These are phyloP conservation scores for Eutrema salsugineum DNA, from an alignment of 441 rosid genomes.

Conservation along the genomic window DNA sequence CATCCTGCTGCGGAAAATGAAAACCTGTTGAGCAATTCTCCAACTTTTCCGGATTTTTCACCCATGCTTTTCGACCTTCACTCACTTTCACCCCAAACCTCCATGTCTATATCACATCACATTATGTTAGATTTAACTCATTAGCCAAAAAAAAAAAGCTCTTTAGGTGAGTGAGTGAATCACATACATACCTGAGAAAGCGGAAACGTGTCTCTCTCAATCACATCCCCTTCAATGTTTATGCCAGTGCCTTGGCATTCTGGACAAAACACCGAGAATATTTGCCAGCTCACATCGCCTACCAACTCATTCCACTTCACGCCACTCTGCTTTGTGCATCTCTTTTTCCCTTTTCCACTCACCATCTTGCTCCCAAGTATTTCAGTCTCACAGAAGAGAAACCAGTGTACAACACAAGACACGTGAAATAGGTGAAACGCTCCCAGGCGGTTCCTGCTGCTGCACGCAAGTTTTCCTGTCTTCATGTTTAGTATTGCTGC, in stretches of 20 bases:
- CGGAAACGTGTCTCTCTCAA: conserved; percentile 60
- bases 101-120: conserved; percentile 61
- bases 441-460: conserved; percentile 79
- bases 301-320: conserved; percentile 37
- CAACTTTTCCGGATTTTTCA: conserved; percentile 74
- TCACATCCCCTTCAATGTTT: conserved; percentile 46
- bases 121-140: background rate
- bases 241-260: conserved; percentile 94
- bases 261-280: conserved; percentile 76
- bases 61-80: conserved; percentile 83
- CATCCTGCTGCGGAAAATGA: conserved; percentile 51
- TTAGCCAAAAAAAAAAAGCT: background rate
- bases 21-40: conserved; percentile 81
- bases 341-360: conserved; percentile 41
- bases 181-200: conserved; percentile 71
- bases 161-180: background rate
- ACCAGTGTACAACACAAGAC: conserved; percentile 92
- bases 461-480: conserved; percentile 79
- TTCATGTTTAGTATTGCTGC: conserved; percentile 72
- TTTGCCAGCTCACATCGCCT: conserved; percentile 32
- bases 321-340: conserved; percentile 54
- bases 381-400: conserved; percentile 79
- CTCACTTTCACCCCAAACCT: conserved; percentile 62
- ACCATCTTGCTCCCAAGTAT: conserved; percentile 42
- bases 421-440: conserved; percentile 91